Conservation (phyloP, 1,284 basidiomycete genomes). For the Trametes pubescens region DNA sequence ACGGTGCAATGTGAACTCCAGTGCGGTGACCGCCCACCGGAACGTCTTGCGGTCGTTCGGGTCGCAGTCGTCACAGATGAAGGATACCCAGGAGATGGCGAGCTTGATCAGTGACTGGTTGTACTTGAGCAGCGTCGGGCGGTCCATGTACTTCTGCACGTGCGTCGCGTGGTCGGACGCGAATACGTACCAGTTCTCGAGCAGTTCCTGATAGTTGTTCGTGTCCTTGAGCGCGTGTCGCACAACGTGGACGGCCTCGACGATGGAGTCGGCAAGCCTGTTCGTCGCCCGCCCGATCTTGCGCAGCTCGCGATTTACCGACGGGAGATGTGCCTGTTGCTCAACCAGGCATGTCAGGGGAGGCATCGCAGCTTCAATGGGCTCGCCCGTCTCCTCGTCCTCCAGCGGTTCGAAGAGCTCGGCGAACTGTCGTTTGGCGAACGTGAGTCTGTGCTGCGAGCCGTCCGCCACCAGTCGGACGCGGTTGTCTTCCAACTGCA, state of each 20-base stretch:
- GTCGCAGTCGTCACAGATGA: slow-evolving; percentile 98
- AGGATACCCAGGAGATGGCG: slow-evolving; percentile 97
- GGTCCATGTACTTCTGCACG: slow-evolving; percentile 89
- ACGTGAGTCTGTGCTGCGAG: slow-evolving; percentile 75
- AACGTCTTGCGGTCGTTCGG: slow-evolving; percentile 97
- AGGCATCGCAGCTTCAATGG: slow-evolving; percentile 50
- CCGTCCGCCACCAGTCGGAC: slow-evolving; percentile 91
- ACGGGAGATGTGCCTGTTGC: slow-evolving; percentile 91
- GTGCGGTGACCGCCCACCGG: slow-evolving; percentile 97
- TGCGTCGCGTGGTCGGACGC: slow-evolving; percentile 95
- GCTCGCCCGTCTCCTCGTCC: slow-evolving; percentile 61
- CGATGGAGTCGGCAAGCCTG: slow-evolving; percentile 91
- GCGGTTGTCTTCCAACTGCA: slow-evolving; percentile 85
- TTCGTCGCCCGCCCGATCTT: slow-evolving; percentile 92
- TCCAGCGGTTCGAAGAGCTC: slow-evolving; percentile 69
- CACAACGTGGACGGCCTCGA: slow-evolving; percentile 89
- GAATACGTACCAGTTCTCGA: slow-evolving; percentile 97
- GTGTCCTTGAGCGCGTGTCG: slow-evolving; percentile 71
- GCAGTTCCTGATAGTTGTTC: slow-evolving; percentile 82
- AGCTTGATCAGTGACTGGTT: slow-evolving; percentile 86
- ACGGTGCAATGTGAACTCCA: slow-evolving; percentile 93
- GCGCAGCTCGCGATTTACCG: slow-evolving; percentile 89
- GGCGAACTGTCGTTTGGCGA: slow-evolving; percentile 83
- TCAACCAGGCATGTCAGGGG: slow-evolving; percentile 77
- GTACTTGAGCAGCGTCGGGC: slow-evolving; percentile 75